Base-by-base conservation (phyloP, 164 flowering plant species). In the Nymphaea colorata region DNA sequence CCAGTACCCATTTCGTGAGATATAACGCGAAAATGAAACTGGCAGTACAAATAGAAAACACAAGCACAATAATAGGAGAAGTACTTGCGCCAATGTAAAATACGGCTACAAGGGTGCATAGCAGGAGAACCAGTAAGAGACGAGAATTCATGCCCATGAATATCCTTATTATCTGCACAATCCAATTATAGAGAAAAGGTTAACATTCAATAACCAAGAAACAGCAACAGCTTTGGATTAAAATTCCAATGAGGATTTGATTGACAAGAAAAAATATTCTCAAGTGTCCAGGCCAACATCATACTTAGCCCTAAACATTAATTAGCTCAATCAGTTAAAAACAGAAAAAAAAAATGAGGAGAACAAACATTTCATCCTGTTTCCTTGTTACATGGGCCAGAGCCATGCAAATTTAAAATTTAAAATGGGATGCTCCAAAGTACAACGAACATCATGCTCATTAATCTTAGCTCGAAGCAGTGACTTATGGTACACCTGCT, bases 1-100 rank as follows among this genome's bases (percentile, higher is more conserved):
- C 62, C 6, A 94, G 96, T 12, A 94, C 99, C 99, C 98, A 94
- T 72, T 87, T 91, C 42, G 87, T 71, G 42, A 94, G 96, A 81
- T 91, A 92, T 55, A 94, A 64, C 3, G 99, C 72, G 44, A 88
- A 68, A 70, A 87, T 69, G 79, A 92, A 94, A 83, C 95, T 90
- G 72, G 82, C 42, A 59, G 90, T 85, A 83, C 99, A 94, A 55
- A 94, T 73, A 11, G 90, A 59, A 78, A 90, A 88, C 68, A 94
- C 98, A 81, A 94, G 91, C 62, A 91, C 84, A 77, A 94, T 87
- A 70, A 85, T 80, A 3, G 92, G 94, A 59, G 99, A 94, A 70
- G 98, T 90, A 42, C 82, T 80, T 70, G 90, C 94, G 67, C 98
- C 98, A 74, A 92, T 69, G 67, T 91, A 94, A 77, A 90, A 86